Conservation (phyloP, 441 rosid species). For the Corymbia citriodora region DNA sequence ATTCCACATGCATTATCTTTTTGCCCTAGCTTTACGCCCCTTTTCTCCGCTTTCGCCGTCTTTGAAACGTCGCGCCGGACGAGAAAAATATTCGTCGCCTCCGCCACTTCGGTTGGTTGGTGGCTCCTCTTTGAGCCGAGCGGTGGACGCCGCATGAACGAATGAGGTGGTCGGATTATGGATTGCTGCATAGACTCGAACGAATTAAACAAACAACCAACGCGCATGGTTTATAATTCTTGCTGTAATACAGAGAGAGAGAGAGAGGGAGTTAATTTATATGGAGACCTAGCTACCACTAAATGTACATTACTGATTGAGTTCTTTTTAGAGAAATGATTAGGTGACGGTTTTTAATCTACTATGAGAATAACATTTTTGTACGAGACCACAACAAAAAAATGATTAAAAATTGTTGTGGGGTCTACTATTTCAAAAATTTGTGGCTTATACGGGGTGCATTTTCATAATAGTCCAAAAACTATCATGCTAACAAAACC, state of each 20-base stretch:
- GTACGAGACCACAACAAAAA: no score
- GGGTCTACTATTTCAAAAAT: no score
- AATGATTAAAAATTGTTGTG: no score
- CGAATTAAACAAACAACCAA: neutral
- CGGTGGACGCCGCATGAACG: neutral
- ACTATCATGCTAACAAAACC: no score
- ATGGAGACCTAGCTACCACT: neutral
- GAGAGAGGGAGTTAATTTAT: neutral
- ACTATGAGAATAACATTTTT: no score
- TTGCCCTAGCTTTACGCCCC: neutral
- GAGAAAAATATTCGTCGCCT: neutral
- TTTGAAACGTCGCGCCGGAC: neutral
- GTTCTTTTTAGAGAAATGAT: neutral
- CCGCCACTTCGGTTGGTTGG: neutral
- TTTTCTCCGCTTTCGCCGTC: neutral
- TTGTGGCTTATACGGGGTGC: no score
- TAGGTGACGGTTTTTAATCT: no score
- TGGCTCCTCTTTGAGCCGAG: neutral
- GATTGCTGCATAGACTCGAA: neutral
- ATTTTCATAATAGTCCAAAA: no score
- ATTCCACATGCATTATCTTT: neutral
- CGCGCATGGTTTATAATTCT: neutral
- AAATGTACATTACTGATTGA: neutral
- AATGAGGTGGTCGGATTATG: neutral
- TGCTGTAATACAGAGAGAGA: neutral